Evolutionary conservation across 768 basidiomycete genomes (phyloP).

Genomic region (Boletus huronensis): DNA sequence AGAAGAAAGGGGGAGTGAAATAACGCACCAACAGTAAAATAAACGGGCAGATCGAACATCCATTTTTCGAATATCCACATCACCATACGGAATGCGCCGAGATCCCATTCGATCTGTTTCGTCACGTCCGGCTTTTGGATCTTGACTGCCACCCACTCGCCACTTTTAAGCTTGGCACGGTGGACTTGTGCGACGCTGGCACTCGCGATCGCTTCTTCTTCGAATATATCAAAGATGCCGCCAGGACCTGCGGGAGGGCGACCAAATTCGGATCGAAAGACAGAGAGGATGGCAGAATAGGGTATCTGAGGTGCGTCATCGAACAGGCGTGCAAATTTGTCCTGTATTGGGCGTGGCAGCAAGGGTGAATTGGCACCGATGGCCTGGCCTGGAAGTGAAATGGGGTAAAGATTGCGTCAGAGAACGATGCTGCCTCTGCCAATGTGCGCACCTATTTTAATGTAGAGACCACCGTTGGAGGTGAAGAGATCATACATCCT

Average conservation of each 20-base stretch:
- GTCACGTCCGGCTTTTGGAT: conserved; percentile 86
- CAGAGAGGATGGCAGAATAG: conserved; percentile 60
- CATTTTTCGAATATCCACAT: conserved; percentile 80
- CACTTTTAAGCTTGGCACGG: conserved; percentile 54
- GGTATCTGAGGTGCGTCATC: conserved; percentile 87
- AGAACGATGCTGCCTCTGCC: background rate
- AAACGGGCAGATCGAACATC: conserved; percentile 83
- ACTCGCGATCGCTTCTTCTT: conserved; percentile 73
- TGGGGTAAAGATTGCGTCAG: background rate
- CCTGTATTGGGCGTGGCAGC: conserved; percentile 78
- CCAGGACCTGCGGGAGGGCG: conserved; percentile 59
- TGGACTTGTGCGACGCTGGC: conserved; percentile 95
- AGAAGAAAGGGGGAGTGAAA: background rate
- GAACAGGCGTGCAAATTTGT: conserved; percentile 78
- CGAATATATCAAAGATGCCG: conserved; percentile 78
- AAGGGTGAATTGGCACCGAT: conserved; percentile 84
- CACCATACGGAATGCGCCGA: conserved; percentile 62
- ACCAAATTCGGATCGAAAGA: conserved; percentile 70
- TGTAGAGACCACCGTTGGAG: conserved; percentile 81
- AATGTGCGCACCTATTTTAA: conserved; percentile 62
- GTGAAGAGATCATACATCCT: conserved; percentile 74
- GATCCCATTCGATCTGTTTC: conserved; percentile 84
- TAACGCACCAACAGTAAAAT: conserved; percentile 68
- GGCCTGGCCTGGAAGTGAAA: conserved; percentile 50
- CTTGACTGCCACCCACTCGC: conserved; percentile 86